Percentiles rank a stretch among this genome's conserved stretches.
These are phyloP conservation scores for Deinandra increscens DNA, from an alignment of 129 eudicot species.

Conservation along the genomic window DNA sequence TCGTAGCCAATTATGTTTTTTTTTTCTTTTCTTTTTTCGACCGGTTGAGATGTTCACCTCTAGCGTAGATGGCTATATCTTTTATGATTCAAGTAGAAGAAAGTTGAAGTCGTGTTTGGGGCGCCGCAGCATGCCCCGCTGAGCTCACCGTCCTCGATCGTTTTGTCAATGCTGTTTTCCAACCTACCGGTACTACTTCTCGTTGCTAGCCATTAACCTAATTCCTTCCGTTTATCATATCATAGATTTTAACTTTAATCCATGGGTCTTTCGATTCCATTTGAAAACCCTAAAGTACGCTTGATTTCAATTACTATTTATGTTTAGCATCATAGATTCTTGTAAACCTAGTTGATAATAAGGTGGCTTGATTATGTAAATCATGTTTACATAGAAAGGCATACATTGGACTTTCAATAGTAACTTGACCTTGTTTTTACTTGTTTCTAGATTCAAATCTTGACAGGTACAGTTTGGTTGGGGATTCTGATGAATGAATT, in stretches of 20 bases:
- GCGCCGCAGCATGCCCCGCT: slow-evolving; percentile 34
- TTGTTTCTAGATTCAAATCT: background rate
- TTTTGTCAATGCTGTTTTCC: slow-evolving; percentile 35
- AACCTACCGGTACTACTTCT: slow-evolving; percentile 20
- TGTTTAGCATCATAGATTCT: background rate
- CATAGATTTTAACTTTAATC: slow-evolving; percentile 6
- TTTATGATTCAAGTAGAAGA: background rate
- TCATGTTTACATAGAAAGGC: background rate
- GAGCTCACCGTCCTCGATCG: slow-evolving; percentile 28
- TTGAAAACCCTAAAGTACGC: background rate
- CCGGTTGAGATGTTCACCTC: too few relatives aligned
- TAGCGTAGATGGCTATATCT: too few relatives aligned
- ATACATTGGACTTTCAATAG: background rate
- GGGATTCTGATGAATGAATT: background rate
- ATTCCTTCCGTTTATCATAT: background rate
- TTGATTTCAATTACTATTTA: slow-evolving; percentile 9
- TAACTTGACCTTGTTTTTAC: background rate
- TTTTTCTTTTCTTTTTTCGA: too few relatives aligned
- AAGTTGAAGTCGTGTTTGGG: slow-evolving; percentile 1
- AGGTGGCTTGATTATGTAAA: background rate
- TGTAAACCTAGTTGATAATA: background rate
- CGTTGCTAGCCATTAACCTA: background rate
- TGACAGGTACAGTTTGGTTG: background rate
- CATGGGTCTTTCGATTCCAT: slow-evolving; percentile 1
- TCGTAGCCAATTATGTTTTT: too few relatives aligned